phyloP scores from a whole-genome alignment of 23 red algal species.

The Chondrus crispus region DNA sequence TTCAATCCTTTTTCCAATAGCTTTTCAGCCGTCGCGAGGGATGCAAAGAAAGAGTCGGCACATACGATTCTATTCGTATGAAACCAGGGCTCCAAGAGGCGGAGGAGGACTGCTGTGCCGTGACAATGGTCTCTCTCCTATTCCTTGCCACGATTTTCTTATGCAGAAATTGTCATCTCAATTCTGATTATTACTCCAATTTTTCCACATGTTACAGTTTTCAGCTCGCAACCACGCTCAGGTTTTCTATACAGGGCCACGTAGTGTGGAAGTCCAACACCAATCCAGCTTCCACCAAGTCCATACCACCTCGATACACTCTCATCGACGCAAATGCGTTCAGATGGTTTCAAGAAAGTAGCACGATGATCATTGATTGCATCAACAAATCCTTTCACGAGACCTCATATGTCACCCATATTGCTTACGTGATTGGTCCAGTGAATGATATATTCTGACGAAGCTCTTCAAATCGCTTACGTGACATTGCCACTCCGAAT shows the following conservation, averaged over 20 bases:
- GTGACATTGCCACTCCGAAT: slow-evolving; percentile 7
- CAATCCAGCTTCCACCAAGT: slow-evolving; percentile 19
- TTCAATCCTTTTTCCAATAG: not conserved
- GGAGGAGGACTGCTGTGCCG: not conserved
- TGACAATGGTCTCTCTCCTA: not conserved
- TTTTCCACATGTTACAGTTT: not conserved
- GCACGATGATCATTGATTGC: not conserved
- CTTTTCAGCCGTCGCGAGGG: not conserved
- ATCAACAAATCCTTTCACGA: not conserved
- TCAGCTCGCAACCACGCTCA: slow-evolving; percentile 21
- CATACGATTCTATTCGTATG: not conserved
- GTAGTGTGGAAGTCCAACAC: slow-evolving; percentile 32
- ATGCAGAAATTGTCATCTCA: not conserved
- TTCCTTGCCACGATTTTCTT: no score
- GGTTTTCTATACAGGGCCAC: slow-evolving; percentile 32
- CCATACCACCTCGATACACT: slow-evolving; percentile 30
- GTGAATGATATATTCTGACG: no score
- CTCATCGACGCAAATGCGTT: slow-evolving; percentile 17
- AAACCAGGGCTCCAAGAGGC: not conserved
- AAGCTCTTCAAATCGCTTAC: not conserved
- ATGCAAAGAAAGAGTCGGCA: slow-evolving; percentile 18
- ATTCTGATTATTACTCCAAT: not conserved
- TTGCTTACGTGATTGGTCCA: no score
- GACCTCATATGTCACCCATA: not conserved
- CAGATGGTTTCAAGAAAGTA: not conserved